Base-by-base conservation (phyloP, 78 protist genomes). In the Dictyostelium brefeldianum region DNA sequence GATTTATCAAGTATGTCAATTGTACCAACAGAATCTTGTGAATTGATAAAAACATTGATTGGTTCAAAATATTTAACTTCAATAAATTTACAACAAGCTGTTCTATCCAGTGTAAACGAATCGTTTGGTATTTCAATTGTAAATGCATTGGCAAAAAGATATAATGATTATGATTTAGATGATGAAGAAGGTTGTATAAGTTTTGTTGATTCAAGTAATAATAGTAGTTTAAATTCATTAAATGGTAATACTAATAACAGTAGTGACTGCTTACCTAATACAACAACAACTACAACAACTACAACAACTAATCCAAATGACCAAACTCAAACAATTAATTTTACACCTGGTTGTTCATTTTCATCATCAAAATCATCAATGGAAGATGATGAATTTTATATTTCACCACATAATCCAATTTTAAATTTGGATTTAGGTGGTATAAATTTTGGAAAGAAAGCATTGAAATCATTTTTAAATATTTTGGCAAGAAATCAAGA, bases 401-500 rank as follows among this genome's bases (percentile, higher is more conserved):
- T 73, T 47, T 10, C 59, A 15, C 51, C 79, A 17, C 56, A n/a
- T 25, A 31, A 27, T 48, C 91, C 91, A 56, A 25, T 83, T 25
- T 11, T n/a, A n/a, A 46, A 75, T 56, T 77, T 87, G 17, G 78
- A 87, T 51, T 36, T 87, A 2, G 83, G 51, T 29, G 84, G 93
- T n/a, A 77, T 87, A 29, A 74, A 74, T n/a, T 87, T 77, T 29
- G 93, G 93, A 8, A 56, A 56, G 20, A 77, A 74, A 18, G 67
- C 83, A 9, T 73, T 87, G 27, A 46, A 47, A 54, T 12, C 46
- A 1, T 87, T 87, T 22, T 50, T 87, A 14, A 80, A 77, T n/a
- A 87, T 87, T 41, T 59, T 87, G 4, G 31, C 48, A 12, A 41
- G 93, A 46, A 87, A 87, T 43, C 93, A 74, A 87, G 93, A 87